Evolutionary conservation across 2,329 filamentous ascomycete genomes (phyloP).

Genomic region (Neonectria faginata): DNA sequence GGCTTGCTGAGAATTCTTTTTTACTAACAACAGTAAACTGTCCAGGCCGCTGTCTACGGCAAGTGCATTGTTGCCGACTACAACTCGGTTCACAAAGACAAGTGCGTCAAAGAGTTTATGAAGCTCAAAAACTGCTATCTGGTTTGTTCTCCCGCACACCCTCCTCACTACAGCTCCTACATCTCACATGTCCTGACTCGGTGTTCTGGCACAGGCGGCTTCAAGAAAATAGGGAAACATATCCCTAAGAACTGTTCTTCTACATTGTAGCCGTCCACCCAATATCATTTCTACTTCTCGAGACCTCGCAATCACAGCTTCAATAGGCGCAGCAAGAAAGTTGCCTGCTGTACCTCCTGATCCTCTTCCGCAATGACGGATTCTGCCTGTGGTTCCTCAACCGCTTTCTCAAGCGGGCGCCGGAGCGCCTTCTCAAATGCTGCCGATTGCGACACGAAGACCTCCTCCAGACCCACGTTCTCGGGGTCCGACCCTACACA

Average conservation of each 20-base stretch:
- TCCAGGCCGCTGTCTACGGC: slow-evolving; percentile 84
- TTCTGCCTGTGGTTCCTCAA: slow-evolving; percentile 39
- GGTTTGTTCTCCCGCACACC: slow-evolving; percentile 62
- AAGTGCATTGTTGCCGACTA: slow-evolving; percentile 93
- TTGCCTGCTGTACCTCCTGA: slow-evolving; percentile 86
- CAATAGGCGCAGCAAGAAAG: slow-evolving; percentile 79
- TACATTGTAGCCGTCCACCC: slow-evolving; percentile 30
- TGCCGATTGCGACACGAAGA: slow-evolving; percentile 75
- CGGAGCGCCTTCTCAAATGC: slow-evolving; percentile 82
- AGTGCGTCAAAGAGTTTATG: slow-evolving; percentile 88
- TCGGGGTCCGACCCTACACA: slow-evolving; percentile 83
- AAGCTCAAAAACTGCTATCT: slow-evolving; percentile 88
- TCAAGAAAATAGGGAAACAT: slow-evolving; percentile 42
- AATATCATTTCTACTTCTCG: slow-evolving; percentile 29
- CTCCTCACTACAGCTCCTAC: not conserved
- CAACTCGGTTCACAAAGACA: slow-evolving; percentile 89
- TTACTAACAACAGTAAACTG: slow-evolving; percentile 8
- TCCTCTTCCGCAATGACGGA: slow-evolving; percentile 81
- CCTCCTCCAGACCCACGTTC: slow-evolving; percentile 75
- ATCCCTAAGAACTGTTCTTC: slow-evolving; percentile 8
- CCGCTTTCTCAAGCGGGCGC: slow-evolving; percentile 73
- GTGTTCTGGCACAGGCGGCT: slow-evolving; percentile 37
- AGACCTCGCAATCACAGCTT: slow-evolving; percentile 67
- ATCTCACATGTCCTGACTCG: slow-evolving; percentile 11
- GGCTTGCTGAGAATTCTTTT: not conserved